phyloP scores from a whole-genome alignment of 306 rosid species.

The Lupinus albus region DNA sequence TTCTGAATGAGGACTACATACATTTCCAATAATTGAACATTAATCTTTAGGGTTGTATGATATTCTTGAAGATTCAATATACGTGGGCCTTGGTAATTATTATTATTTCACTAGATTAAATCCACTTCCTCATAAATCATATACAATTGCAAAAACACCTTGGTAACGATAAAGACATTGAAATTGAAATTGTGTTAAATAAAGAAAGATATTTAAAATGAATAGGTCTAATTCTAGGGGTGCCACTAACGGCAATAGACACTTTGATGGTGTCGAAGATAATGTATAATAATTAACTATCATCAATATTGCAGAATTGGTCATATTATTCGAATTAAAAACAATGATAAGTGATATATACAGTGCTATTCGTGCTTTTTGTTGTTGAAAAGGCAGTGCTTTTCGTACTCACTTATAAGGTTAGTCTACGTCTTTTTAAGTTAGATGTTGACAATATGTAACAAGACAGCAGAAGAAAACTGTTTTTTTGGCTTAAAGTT shows the following conservation, averaged over 20 bases:
- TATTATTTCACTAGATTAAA: too few relatives aligned
- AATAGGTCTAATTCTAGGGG: slow-evolving; percentile 22
- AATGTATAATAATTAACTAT: slow-evolving; percentile 4
- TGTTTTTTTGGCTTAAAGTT: not conserved
- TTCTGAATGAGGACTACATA: too few relatives aligned
- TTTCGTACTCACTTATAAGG: not conserved
- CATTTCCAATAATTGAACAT: too few relatives aligned
- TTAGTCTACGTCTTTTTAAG: not conserved
- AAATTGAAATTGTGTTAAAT: slow-evolving; percentile 1
- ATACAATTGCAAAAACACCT: not conserved
- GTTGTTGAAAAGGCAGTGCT: not conserved
- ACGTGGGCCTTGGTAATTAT: too few relatives aligned
- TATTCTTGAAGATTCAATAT: too few relatives aligned
- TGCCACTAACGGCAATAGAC: slow-evolving; percentile 31
- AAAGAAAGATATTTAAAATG: slow-evolving; percentile 10
- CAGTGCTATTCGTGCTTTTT: not conserved
- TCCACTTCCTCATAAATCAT: too few relatives aligned
- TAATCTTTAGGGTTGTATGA: too few relatives aligned
- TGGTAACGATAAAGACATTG: not conserved
- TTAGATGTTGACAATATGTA: slow-evolving; percentile 12
- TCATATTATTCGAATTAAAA: slow-evolving; percentile 4
- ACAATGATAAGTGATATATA: too few relatives aligned
- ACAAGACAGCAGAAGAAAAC: not conserved
- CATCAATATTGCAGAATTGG: slow-evolving; percentile 2
- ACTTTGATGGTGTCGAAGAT: slow-evolving; percentile 32